Percentiles rank a stretch among this genome's conserved stretches.
Evolutionary conservation across 257 asterid species (phyloP).

Genomic region (Gentiana straminea): DNA sequence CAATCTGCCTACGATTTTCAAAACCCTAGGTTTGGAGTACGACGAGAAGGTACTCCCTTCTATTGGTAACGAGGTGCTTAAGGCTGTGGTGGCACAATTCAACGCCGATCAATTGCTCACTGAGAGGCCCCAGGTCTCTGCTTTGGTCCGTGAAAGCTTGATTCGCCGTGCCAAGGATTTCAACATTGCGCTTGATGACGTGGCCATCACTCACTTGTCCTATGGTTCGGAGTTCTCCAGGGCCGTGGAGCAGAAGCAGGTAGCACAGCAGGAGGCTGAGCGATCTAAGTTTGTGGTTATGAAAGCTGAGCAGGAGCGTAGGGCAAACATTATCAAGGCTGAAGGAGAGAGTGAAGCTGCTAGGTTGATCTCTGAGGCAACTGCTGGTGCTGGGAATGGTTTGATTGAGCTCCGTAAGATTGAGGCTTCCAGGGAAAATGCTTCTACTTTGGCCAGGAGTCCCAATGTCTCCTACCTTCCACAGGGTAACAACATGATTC

Average conservation of each 20-base stretch:
- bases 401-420: slow-evolving; percentile 69
- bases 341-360: slow-evolving; percentile 77
- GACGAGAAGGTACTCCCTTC: slow-evolving; percentile 27
- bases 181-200: slow-evolving; percentile 25
- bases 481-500: too few species aligned
- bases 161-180: slow-evolving; percentile 18
- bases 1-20: slow-evolving; percentile 19
- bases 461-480: too few species aligned
- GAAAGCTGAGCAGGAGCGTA: slow-evolving; percentile 48
- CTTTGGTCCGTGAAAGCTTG: slow-evolving; percentile 13
- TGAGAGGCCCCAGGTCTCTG: slow-evolving; percentile 20
- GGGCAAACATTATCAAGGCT: slow-evolving; percentile 62
- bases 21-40: slow-evolving; percentile 23
- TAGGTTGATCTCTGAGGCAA: slow-evolving; percentile 64
- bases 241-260: slow-evolving; percentile 29
- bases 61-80: slow-evolving; percentile 22
- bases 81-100: slow-evolving; percentile 28
- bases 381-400: slow-evolving; percentile 57
- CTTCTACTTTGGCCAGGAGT: slow-evolving; percentile 25
- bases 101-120: slow-evolving; percentile 33
- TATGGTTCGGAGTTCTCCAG: slow-evolving; percentile 23
- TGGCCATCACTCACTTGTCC: slow-evolving; percentile 17
- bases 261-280: slow-evolving; percentile 30
- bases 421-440: slow-evolving; percentile 64
- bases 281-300: slow-evolving; percentile 27